phyloP scores from a whole-genome alignment of 768 basidiomycete species.

The Boletus reticulatus region DNA sequence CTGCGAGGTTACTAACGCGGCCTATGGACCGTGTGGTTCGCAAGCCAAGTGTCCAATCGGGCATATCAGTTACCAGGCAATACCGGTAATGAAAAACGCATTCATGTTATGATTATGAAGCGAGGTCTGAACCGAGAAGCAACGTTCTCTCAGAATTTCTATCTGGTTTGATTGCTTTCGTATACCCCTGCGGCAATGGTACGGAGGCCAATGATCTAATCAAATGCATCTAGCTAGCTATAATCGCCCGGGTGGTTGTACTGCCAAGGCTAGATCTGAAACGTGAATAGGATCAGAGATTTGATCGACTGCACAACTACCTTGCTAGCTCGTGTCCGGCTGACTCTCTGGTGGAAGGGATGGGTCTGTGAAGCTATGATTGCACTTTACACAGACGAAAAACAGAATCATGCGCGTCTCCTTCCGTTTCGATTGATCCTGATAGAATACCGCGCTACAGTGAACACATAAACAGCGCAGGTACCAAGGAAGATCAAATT shows the following conservation, averaged over 20 bases:
- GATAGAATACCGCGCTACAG: constrained; percentile 87
- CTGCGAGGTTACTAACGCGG: background rate
- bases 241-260: background rate
- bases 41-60: background rate
- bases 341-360: constrained; percentile 47
- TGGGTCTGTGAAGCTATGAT: constrained; percentile 73
- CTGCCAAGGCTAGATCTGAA: background rate
- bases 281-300: constrained; percentile 1
- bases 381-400: constrained; percentile 85
- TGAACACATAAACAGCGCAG: constrained; percentile 3
- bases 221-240: background rate
- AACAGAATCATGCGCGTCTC: constrained; percentile 95
- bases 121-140: background rate
- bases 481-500: background rate
- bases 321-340: constrained; percentile 27
- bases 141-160: background rate
- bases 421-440: constrained; percentile 96
- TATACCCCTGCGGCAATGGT: background rate
- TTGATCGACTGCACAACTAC: background rate
- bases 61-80: background rate
- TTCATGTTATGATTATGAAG: background rate
- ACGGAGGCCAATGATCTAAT: background rate
- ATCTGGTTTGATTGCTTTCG: background rate
- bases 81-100: background rate
- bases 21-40: background rate